These are phyloP conservation scores for Croton laevigatus DNA, from an alignment of 441 rosid species.

Conservation along the genomic window DNA sequence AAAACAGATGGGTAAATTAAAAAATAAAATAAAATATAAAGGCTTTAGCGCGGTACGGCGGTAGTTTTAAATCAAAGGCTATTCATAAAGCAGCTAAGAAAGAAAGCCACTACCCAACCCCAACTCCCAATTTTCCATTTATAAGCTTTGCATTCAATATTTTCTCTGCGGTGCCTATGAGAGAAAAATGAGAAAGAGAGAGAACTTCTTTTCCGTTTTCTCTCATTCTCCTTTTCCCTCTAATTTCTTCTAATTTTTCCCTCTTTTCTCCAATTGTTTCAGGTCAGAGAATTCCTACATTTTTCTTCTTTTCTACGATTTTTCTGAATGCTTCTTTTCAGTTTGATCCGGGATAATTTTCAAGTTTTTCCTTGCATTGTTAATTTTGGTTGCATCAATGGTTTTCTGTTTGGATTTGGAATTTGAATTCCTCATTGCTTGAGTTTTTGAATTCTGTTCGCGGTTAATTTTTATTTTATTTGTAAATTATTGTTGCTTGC, in stretches of 20 bases:
- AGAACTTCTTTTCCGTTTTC: not conserved
- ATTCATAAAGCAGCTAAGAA: slow-evolving; percentile 19
- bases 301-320: not conserved
- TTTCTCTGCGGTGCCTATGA: not conserved
- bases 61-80: slow-evolving; percentile 39
- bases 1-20: slow-evolving; percentile 30
- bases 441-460: not conserved
- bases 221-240: not conserved
- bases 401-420: not conserved
- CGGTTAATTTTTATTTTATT: not conserved
- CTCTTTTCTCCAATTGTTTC: not conserved
- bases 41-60: slow-evolving; percentile 39
- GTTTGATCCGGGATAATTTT: not conserved
- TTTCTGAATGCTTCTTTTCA: not conserved
- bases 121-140: slow-evolving; percentile 1
- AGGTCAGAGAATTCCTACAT: not conserved
- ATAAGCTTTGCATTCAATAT: not conserved
- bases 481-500: not conserved
- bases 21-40: not conserved
- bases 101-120: slow-evolving; percentile 18
- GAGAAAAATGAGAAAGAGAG: not conserved
- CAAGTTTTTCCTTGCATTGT: not conserved
- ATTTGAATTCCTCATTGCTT: not conserved
- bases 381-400: not conserved
- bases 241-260: not conserved